A percentile compares a stretch with the other conserved stretches of the same genome.
Conservation (phyloP, 2,329 filamentous ascomycete genomes). For the Aspergillus vadensis region DNA sequence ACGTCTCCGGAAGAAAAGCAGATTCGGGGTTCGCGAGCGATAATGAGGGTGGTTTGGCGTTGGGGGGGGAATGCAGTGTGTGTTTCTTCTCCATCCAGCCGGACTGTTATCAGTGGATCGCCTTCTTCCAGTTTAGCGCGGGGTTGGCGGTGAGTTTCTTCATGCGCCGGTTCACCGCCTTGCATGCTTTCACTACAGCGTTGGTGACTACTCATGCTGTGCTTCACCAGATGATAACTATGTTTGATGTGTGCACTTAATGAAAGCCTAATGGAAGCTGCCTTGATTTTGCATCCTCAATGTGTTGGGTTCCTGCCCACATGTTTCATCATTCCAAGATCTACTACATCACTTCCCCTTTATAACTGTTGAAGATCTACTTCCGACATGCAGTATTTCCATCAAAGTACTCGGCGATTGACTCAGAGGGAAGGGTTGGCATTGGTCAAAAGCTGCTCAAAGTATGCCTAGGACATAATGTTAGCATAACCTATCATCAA, state of each 20-base stretch:
- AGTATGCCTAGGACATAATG: constrained; percentile 25
- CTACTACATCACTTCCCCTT: neutral
- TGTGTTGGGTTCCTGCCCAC: too few relatives aligned
- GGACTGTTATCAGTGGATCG: constrained; percentile 28
- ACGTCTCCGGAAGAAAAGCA: neutral
- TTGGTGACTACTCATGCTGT: neutral
- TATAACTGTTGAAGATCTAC: neutral
- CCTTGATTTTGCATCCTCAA: too few relatives aligned
- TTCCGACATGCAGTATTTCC: neutral
- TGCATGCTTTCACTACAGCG: neutral
- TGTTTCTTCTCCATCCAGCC: constrained; percentile 23
- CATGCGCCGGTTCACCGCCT: constrained; percentile 22
- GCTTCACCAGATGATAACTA: neutral
- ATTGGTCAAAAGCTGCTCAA: constrained; percentile 32
- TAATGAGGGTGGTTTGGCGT: constrained; percentile 2
- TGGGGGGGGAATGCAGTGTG: constrained; percentile 20
- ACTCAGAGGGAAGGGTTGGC: constrained; percentile 28
- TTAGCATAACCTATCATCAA: constrained; percentile 24
- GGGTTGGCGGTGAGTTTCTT: constrained; percentile 29
- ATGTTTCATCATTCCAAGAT: neutral
- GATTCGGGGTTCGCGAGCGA: neutral
- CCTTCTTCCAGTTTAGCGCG: constrained; percentile 29
- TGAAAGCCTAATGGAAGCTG: too few relatives aligned
- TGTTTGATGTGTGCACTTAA: too few relatives aligned
- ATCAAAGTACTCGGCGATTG: neutral